phyloP scores from a whole-genome alignment of 2,329 filamentous ascomycete species.

The Albifimbria verrucaria region DNA sequence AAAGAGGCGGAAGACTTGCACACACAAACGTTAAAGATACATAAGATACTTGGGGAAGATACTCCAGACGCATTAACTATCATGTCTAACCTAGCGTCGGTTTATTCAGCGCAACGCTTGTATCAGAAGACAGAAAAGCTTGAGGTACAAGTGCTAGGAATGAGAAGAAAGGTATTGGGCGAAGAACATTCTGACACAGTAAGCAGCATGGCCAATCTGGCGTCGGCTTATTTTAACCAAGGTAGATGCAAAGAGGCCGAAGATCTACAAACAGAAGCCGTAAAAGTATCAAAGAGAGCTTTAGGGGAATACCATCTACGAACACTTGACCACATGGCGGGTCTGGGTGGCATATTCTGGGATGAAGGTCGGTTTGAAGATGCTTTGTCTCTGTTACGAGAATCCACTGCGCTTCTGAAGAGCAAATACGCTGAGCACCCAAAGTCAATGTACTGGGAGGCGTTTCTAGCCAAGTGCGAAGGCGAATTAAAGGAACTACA shows the following conservation, averaged over 20 bases:
- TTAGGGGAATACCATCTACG: no score
- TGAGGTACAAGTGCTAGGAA: background rate
- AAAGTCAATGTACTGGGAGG: no score
- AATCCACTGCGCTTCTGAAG: no score
- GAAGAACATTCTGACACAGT: slow-evolving; percentile 3
- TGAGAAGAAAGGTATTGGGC: background rate
- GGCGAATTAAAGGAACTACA: no score
- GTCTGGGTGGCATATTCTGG: no score
- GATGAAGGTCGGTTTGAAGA: no score
- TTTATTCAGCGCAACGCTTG: background rate
- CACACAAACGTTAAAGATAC: background rate
- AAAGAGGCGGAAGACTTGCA: slow-evolving; percentile 1
- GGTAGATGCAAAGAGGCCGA: slow-evolving; percentile 1
- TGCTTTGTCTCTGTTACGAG: no score
- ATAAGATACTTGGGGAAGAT: background rate
- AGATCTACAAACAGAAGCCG: background rate
- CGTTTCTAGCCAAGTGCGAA: no score
- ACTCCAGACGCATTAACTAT: slow-evolving; percentile 2
- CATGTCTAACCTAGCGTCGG: slow-evolving; percentile 1
- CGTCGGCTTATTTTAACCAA: background rate
- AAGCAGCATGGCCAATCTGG: slow-evolving; percentile 1
- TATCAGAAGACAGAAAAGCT: slow-evolving; percentile 1
- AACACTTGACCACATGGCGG: no score
- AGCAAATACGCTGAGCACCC: no score
- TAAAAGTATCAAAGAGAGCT: no score